These are phyloP conservation scores for Podospora didyma DNA, from an alignment of 495 filamentous ascomycete species.

Conservation along the genomic window DNA sequence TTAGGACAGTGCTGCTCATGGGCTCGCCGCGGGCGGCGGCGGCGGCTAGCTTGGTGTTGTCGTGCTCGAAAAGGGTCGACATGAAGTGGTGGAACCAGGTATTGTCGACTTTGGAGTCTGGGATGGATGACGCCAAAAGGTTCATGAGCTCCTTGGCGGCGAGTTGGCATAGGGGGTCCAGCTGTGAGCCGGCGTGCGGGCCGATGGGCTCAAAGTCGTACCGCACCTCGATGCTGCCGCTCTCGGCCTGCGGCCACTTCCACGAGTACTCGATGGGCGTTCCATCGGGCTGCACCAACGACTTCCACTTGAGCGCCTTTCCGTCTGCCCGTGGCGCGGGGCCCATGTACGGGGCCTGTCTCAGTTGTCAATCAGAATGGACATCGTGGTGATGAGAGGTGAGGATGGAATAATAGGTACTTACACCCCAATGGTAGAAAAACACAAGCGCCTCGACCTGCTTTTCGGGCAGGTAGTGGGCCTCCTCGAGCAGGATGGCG, in stretches of 20 bases:
- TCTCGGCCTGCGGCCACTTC: background rate
- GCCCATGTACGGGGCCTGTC: background rate
- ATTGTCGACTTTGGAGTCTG: background rate
- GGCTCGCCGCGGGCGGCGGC: background rate
- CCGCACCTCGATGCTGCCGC: background rate
- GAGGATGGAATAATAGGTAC: background rate
- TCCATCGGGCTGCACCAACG: background rate
- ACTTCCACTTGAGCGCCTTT: background rate
- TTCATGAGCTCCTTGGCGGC: background rate
- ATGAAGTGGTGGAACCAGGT: background rate
- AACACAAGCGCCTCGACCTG: background rate
- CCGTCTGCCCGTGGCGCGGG: background rate
- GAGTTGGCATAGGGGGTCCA: background rate
- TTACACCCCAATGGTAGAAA: background rate
- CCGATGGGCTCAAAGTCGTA: background rate
- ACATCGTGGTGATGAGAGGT: too few relatives aligned
- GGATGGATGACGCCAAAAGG: background rate
- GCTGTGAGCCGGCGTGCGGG: background rate
- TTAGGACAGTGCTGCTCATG: background rate
- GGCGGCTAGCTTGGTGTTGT: background rate
- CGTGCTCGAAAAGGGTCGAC: background rate
- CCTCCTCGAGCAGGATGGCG: background rate
- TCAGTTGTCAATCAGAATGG: too few relatives aligned
- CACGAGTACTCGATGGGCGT: background rate
- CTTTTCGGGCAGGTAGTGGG: background rate